Evolutionary conservation across 2,329 filamentous ascomycete genomes (phyloP).

Genomic region (Rhynchosporium graminicola): DNA sequence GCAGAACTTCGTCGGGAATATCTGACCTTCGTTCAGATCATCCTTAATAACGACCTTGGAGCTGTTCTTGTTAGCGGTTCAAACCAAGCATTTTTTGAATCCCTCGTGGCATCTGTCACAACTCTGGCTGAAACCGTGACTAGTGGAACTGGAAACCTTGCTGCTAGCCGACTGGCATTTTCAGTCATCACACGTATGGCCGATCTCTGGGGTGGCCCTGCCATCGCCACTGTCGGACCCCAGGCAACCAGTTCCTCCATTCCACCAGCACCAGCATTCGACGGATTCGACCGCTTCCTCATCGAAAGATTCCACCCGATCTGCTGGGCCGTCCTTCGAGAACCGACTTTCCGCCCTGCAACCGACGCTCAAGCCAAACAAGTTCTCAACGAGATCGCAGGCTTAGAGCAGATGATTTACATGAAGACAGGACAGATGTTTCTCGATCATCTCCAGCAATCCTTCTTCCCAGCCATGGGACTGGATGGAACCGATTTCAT

Average conservation of each 20-base stretch:
- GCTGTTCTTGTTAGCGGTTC: slow-evolving; percentile 84
- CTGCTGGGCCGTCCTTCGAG: slow-evolving; percentile 84
- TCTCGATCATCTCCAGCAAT: slow-evolving; percentile 64
- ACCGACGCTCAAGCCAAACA: slow-evolving; percentile 84
- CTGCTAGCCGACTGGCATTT: slow-evolving; percentile 72
- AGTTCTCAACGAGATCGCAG: slow-evolving; percentile 84
- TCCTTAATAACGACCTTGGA: slow-evolving; percentile 87
- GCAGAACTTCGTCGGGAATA: slow-evolving; percentile 90
- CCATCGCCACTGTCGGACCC: slow-evolving; percentile 60
- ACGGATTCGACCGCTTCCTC: slow-evolving; percentile 90
- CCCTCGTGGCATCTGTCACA: slow-evolving; percentile 81
- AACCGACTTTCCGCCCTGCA: slow-evolving; percentile 75
- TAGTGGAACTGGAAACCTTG: slow-evolving; percentile 57
- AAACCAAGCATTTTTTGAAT: slow-evolving; percentile 90
- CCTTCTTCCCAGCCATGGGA: slow-evolving; percentile 65
- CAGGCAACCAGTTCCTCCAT: slow-evolving; percentile 52
- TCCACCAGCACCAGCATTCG: slow-evolving; percentile 61
- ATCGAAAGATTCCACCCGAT: slow-evolving; percentile 85
- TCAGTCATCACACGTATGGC: slow-evolving; percentile 82
- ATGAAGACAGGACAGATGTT: slow-evolving; percentile 85
- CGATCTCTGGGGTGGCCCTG: slow-evolving; percentile 85
- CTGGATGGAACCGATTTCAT: slow-evolving; percentile 63
- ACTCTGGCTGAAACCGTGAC: slow-evolving; percentile 77
- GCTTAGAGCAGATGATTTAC: slow-evolving; percentile 86
- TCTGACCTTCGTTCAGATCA: slow-evolving; percentile 87